phyloP scores from a whole-genome alignment of 2,329 filamentous ascomycete genomes.

The Fusarium oligoseptatum region DNA sequence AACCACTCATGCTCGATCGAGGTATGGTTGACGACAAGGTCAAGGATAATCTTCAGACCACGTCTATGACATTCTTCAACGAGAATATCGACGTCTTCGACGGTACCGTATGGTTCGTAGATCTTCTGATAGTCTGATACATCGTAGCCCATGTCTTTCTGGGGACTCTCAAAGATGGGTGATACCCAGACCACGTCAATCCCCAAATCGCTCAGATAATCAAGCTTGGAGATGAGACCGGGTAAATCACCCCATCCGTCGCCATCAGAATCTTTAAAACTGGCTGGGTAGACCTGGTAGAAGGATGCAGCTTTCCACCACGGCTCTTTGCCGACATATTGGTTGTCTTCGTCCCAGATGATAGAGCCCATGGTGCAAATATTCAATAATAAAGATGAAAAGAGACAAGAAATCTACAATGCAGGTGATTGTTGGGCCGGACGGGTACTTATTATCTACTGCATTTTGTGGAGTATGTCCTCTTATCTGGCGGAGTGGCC shows the following conservation, averaged over 20 bases:
- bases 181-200: conserved; percentile 43
- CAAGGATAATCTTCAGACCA: conserved; percentile 41
- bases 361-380: conserved; percentile 50
- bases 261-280: conserved; percentile 39
- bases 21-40: conserved; percentile 51
- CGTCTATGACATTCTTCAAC: conserved; percentile 68
- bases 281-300: conserved; percentile 55
- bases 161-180: conserved; percentile 56
- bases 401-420: background rate
- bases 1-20: conserved; percentile 67
- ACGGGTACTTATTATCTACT: background rate
- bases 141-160: conserved; percentile 76
- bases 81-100: conserved; percentile 73
- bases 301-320: conserved; percentile 59
- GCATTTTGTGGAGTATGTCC: background rate
- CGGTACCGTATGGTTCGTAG: conserved; percentile 69
- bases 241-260: conserved; percentile 43
- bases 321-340: conserved; percentile 51
- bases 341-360: conserved; percentile 48
- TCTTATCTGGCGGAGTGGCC: background rate
- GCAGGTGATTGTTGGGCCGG: no score
- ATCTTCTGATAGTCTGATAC: conserved; percentile 68
- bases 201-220: conserved; percentile 49
- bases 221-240: conserved; percentile 45
- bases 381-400: background rate